Evolutionary conservation across 371 early-diverging fungal genomes (phyloP), one percentile per base, ranked within the genome.

Genomic region (Thermomucor indicae-seudaticae): DNA sequence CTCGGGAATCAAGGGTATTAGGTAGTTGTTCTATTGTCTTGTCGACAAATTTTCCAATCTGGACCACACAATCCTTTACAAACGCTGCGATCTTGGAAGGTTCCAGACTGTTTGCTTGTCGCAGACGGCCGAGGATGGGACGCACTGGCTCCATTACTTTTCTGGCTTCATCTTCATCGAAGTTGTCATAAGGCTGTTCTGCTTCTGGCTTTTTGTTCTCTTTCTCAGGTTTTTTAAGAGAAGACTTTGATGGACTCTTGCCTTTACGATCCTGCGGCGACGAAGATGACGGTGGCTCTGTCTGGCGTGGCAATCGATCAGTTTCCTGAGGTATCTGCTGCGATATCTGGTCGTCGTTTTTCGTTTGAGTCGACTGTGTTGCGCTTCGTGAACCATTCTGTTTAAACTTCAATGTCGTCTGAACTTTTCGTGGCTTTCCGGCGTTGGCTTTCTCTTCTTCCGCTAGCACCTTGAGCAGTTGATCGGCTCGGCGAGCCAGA

Each of bases 401-500:
- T 47, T 51, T 43, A 31, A 39, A 46, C 24, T 54, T 40, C 10
- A 46, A 25, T 2, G 48, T 54, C 14, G 41, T 35, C 34, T 53
- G 54, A n/a, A 19, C 39, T 19, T 22, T 53, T 29, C 11, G 49
- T 7, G 3, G 35, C 16, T 7, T 20, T 1, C n/a, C 30, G 25
- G 32, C 45, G 32, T 37, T 14, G 11, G 16, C 17, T 38, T 40
- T 43, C 45, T 67, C 68, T 50, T 73, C 66, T 42, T 88, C 88
- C 0, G 80, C 73, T 22, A 94, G 69, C 2, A 88, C 76, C 70
- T 93, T 91, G 49, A 96, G 71, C 53, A 96, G 65, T 46, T 92
- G 92, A 47, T 95, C 93, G 19, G 90, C 92, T n/a, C 98, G 80
- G 2, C 97, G 83, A 3, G 81, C 85, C 30, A 95, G 64, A 63